Base-by-base conservation (phyloP, 1,284 basidiomycete genomes). In the Ganoderma sinense region DNA sequence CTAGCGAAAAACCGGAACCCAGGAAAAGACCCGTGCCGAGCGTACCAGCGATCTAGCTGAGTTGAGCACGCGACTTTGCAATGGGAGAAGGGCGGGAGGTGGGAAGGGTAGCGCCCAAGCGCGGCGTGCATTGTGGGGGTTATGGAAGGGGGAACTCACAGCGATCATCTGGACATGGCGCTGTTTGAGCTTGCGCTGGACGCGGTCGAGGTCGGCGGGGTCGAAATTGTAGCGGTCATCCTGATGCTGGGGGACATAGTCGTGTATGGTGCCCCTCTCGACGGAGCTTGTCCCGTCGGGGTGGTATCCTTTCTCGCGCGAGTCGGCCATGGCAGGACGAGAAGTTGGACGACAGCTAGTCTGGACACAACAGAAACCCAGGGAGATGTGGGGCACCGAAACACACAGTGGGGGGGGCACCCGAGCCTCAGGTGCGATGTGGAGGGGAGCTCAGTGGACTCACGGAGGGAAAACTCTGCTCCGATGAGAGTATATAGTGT, bases 11-110 rank as follows among this genome's bases (percentile, higher is more conserved):
- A 26, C 94, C 95, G 16, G 92, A 91, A 71, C 94, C 94, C 55
- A 96, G 84, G 84, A 97, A 96, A 26, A 95, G 84, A 78, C 93
- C 94, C 1, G 93, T 94, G 56, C 91, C 91, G 70, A 93, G 88
- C 40, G 89, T 91, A 45, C 91, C 91, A 67, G 90, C 90, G 76
- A 91, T 90, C 89, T 91, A 74, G 33, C 23, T 5, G 20, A 31
- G 48, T 51, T 64, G 31, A 53, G 62, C 33, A 53, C 53, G 56
- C 36, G 11, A 41, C 20, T 41, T 60, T 60, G 33, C 13, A 58
- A 33, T 2, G n/a, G 33, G 33, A 20, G 13, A 23, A 43, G 29
- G 45, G 31, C 20, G 26, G 16, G 26, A 43, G 8, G 26, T n/a
- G 33, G 41, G 29, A 62, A 43, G 62, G 64, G 20, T 18, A 11